Base-by-base conservation (phyloP, 768 basidiomycete species). In the Termitomyces titanicus region DNA sequence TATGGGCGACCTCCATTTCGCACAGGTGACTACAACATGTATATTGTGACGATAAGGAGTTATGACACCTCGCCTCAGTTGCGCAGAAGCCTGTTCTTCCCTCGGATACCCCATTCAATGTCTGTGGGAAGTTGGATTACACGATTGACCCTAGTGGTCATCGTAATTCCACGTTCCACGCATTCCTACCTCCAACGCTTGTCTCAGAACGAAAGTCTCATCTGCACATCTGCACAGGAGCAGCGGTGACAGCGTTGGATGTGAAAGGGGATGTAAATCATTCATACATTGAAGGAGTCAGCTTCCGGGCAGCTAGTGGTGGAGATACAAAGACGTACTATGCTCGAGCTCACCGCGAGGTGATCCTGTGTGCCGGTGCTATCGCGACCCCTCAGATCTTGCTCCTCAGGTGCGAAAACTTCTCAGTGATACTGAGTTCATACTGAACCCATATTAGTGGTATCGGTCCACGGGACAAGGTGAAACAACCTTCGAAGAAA, bases 331-430 rank as follows among this genome's bases (percentile, higher is more conserved):
- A 24, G 20, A 24, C 42, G 15, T 54, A 56, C 22, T 11, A 37
- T 18, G 56, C 57, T 47, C 34, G 25, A 18, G 58, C 54, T 48
- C 34, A 29, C 12, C 47, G 49, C 1, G 72, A 71, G 53, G 62
- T 73, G 13, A 57, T 68, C n/a, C 56, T 68, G 15, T 71, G 69
- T 45, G 72, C 70, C 18, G 77, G 79, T 9, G 70, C 77, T 0
- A 62, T 80, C 34, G 69, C 72, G 27, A 72, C 70, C 7, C 71
- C 78, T 20, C 76, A 77, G 49, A 60, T 79, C n/a, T 66, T 80
- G 15, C 65, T 77, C 58, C 56, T 69, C 11, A 70, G 69, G 68
- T 68, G 38, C 17, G 59, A 25, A 1, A 18, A 6, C 2, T 35
- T 3, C 15, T 52, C 18, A 15, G 2, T 37, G 25, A 31, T 13